Percentiles rank a stretch among this genome's conserved stretches.
These are phyloP conservation scores for Triticum turgidum DNA, from an alignment of 176 grass and related monocot genomes.

Conservation along the genomic window DNA sequence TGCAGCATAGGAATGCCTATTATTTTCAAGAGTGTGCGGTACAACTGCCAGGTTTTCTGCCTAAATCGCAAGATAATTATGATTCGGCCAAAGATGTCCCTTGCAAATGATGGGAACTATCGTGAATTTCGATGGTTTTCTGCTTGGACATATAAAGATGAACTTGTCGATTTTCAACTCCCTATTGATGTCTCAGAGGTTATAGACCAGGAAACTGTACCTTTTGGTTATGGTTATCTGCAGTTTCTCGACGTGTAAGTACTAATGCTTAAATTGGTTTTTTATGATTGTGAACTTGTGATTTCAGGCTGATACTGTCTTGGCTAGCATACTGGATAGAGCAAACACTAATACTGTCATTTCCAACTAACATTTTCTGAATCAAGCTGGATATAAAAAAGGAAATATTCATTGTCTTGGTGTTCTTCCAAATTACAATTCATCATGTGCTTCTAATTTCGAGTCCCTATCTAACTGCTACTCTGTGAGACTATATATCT, in stretches of 20 bases:
- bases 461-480: too few relatives aligned
- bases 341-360: not conserved
- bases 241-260: slow-evolving; percentile 90
- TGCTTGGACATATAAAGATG: slow-evolving; percentile 79
- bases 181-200: slow-evolving; percentile 70
- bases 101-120: slow-evolving; percentile 97
- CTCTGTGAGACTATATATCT: too few relatives aligned
- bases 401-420: too few relatives aligned
- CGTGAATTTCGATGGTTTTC: slow-evolving; percentile 97
- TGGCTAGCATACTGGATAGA: not conserved
- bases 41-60: slow-evolving; percentile 97
- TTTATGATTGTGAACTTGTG: not conserved
- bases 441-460: too few relatives aligned
- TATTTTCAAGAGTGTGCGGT: slow-evolving; percentile 80
- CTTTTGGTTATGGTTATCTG: slow-evolving; percentile 92
- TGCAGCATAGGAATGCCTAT: slow-evolving; percentile 98
- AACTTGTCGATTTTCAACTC: slow-evolving; percentile 72
- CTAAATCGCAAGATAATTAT: slow-evolving; percentile 84
- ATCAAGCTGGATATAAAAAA: not conserved
- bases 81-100: slow-evolving; percentile 91
- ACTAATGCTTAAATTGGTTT: slow-evolving; percentile 28
- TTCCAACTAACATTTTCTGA: not conserved
- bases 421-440: too few relatives aligned
- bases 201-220: slow-evolving; percentile 58
- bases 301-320: slow-evolving; percentile 20